These are phyloP conservation scores for Murraya koenigii DNA, from an alignment of 345 rosid species.

Conservation along the genomic window DNA sequence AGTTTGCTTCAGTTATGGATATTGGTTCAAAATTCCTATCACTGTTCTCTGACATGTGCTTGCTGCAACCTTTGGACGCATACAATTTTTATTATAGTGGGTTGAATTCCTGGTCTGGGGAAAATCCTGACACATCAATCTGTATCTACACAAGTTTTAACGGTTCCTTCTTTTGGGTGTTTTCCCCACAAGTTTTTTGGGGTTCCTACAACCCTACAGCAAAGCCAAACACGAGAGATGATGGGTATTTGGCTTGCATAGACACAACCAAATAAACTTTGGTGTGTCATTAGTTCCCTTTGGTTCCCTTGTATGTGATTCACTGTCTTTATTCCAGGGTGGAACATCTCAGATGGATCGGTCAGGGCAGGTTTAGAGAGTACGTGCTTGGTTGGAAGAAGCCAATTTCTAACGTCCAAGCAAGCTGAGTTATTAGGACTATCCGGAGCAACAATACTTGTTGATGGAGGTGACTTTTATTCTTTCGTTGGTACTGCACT, in stretches of 20 bases:
- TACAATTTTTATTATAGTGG: not conserved
- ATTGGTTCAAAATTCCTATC: constrained; percentile 1
- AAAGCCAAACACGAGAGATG: not conserved
- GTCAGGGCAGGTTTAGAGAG: constrained; percentile 68
- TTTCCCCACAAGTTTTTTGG: not conserved
- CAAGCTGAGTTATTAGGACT: constrained; percentile 64
- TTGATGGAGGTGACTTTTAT: constrained; percentile 72
- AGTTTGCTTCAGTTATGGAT: not conserved
- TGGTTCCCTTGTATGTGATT: not conserved
- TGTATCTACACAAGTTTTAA: not conserved
- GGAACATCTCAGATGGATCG: constrained; percentile 64
- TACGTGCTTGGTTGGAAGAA: constrained; percentile 78
- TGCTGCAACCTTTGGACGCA: not conserved
- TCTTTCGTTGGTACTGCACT: not conserved
- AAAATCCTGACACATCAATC: not conserved
- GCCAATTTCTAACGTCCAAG: constrained; percentile 59
- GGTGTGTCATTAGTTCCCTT: not conserved
- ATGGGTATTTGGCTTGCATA: not conserved
- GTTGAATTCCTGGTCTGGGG: not conserved
- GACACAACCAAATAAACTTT: constrained; percentile 2
- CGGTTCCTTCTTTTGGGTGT: not conserved
- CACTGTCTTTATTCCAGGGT: constrained; percentile 44
- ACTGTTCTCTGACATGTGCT: not conserved
- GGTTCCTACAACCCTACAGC: not conserved
- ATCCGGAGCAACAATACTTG: constrained; percentile 61